Evolutionary conservation across 2,329 filamentous ascomycete genomes (phyloP).

Genomic region (Colletotrichum spinosum): DNA sequence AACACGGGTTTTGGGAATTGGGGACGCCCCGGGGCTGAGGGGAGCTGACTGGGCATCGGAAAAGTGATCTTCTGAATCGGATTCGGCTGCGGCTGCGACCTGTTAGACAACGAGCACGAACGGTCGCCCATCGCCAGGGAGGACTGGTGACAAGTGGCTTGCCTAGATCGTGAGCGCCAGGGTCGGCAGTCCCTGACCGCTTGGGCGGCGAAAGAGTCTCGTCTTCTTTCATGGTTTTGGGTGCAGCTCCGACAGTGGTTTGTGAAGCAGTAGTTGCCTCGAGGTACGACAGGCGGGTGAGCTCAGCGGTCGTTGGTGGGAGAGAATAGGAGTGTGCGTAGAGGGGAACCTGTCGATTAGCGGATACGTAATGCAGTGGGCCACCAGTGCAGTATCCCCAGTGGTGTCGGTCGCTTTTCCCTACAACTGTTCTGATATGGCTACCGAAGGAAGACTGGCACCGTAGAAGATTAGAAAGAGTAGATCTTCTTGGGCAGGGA

Average conservation of each 20-base stretch:
- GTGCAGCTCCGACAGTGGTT: conserved; percentile 4
- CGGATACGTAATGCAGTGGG: conserved; percentile 37
- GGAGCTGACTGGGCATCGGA: conserved; percentile 71
- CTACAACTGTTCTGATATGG: neutral
- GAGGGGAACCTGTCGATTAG: conserved; percentile 36
- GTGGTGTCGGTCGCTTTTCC: neutral
- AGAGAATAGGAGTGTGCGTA: conserved; percentile 32
- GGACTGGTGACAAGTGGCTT: conserved; percentile 29
- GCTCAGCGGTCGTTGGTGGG: conserved; percentile 25
- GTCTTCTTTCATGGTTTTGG: conserved; percentile 46
- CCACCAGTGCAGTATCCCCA: conserved; percentile 22
- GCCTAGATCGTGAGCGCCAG: conserved; percentile 72
- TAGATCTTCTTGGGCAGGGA: conserved; percentile 20
- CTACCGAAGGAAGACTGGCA: conserved; percentile 17
- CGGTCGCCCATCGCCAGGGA: conserved; percentile 12
- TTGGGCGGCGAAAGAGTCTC: conserved; percentile 54
- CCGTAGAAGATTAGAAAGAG: conserved; percentile 15
- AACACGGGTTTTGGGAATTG: conserved; percentile 69
- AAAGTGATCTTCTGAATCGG: conserved; percentile 77
- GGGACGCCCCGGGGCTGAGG: conserved; percentile 57
- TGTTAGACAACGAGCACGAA: conserved; percentile 41
- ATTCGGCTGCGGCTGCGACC: conserved; percentile 56
- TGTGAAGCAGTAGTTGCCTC: conserved; percentile 8
- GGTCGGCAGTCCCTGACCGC: conserved; percentile 59
- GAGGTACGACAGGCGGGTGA: conserved; percentile 14